Evolutionary conservation across 1,284 basidiomycete species (phyloP), one percentile per base, ranked within the genome.

Genomic region (Sparassis latifolia): DNA sequence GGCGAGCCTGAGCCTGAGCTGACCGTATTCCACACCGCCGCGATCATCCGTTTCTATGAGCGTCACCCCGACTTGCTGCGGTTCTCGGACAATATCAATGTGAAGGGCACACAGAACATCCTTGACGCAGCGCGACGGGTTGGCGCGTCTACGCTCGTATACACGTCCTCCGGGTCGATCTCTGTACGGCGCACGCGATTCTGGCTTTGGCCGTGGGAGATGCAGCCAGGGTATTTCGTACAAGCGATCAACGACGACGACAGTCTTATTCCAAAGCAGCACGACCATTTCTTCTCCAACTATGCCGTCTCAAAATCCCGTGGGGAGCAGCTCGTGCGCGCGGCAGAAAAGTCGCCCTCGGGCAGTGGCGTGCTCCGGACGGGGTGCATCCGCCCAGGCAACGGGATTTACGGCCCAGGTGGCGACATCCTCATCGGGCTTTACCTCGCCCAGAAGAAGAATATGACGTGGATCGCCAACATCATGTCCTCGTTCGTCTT

Each of bases 31-130:
- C 84, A 87, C 58, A 84, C 83, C 28, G 86, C 82, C 2, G 83
- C 86, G 12, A 84, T 75, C 55, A 88, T 89, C 54, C 82, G 84
- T 2, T 89, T 86, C 64, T 89, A 80, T 61, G 86, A 89, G 56
- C 78, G 82, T 2, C 71, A 76, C 51, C 57, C 65, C 1, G 60
- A 59, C 2, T 73, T 87, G 9, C 63, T 86, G 2, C 65, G 67
- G 2, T 70, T 71, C 32, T 88, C 86, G 2, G 69, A 72, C 33
- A 68, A 65, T 31, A 80, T 89, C 44, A 89, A 89, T 61, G 73
- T 86, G 4, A 55, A 66, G 1, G 86, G 86, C 3, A 84, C 82
- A 4, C 65, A 78, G 59, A 86, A 87, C 61, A 67, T 88, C 49
- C 63, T 87, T 42, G 66, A 74, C 27, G 77, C 80, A 2, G 62